Evolutionary conservation across 1,139 yeast genomes (phyloP).

Genomic region (Suhomyces chickasaworum): DNA sequence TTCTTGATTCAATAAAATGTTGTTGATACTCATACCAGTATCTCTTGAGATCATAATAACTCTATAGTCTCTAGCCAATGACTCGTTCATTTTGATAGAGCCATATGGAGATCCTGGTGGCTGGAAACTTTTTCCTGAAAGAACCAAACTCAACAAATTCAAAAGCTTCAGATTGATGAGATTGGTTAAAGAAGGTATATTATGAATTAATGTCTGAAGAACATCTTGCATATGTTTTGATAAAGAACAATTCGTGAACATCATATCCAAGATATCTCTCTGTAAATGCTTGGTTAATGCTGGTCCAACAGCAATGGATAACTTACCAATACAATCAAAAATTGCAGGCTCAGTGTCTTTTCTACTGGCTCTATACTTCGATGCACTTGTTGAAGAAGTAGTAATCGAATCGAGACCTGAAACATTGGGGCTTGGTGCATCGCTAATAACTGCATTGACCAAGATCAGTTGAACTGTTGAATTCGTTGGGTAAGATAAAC

Average conservation of each 20-base stretch:
- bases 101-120: constrained; percentile 90
- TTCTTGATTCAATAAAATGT: constrained; percentile 39
- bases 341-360: constrained; percentile 85
- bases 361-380: constrained; percentile 61
- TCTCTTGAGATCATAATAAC: constrained; percentile 72
- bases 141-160: constrained; percentile 71
- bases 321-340: constrained; percentile 83
- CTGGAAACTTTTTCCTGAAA: constrained; percentile 78
- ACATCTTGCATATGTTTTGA: constrained; percentile 80
- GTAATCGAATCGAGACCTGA: constrained; percentile 29
- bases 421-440: constrained; percentile 17
- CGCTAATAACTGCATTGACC: constrained; percentile 42
- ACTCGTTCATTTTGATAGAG: constrained; percentile 60
- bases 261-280: constrained; percentile 74
- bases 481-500: constrained; percentile 54
- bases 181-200: constrained; percentile 79
- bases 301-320: constrained; percentile 92
- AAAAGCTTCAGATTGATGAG: constrained; percentile 72
- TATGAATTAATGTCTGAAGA: constrained; percentile 61
- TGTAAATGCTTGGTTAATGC: constrained; percentile 88
- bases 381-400: constrained; percentile 35
- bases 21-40: constrained; percentile 47
- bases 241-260: constrained; percentile 76
- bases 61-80: constrained; percentile 75
- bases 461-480: constrained; percentile 46